Base-by-base conservation (phyloP, 371 early-diverging fungal species). In the Rhizopus arrhizus region DNA sequence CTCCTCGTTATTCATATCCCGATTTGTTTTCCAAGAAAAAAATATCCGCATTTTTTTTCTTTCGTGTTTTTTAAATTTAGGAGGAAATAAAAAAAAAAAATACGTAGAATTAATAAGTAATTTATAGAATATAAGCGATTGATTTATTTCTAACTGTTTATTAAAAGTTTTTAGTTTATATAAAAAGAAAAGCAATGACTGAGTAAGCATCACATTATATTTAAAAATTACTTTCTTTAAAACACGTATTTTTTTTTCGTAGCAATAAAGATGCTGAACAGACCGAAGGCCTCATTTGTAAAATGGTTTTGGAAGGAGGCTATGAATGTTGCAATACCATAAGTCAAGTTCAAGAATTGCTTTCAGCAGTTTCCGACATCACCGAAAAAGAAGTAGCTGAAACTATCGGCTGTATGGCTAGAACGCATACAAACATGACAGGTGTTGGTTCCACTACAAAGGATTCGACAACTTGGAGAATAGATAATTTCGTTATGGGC, bases 341-440 rank as follows among this genome's bases (percentile, higher is more conserved):
- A 5, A 63, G 72, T 7, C 66, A 82, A 46, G 72, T 85, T 29
- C 73, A 75, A 47, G 81, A 81, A 35, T 32, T 85, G 8, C 62
- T 87, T 43, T 53, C 42, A 1, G 63, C 62, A 15, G 32, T 68
- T 32, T 52, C 65, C 4, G 49, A 61, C n/a, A 57, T 75, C 15
- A 52, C 66, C 12, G 91, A 90, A 43, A 79, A 78, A 41, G 86
- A 88, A 48, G 79, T 92, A 15, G 89, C 91, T 11, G 81, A 84
- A 15, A 74, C 82, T 1, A 57, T 92, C 38, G 86, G 84, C 15
- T 86, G 88, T 82, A 91, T 92, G 88, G 84, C 85, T 22, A 73
- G 82, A 46, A 81, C 88, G 0, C 83, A 79, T 58, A 68, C 81
- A n/a, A 83, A 82, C 48, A 76, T 85, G 57, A 73, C 70, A 34